phyloP scores from a whole-genome alignment of 805 yeast species.

The Priceomyces carsonii region DNA sequence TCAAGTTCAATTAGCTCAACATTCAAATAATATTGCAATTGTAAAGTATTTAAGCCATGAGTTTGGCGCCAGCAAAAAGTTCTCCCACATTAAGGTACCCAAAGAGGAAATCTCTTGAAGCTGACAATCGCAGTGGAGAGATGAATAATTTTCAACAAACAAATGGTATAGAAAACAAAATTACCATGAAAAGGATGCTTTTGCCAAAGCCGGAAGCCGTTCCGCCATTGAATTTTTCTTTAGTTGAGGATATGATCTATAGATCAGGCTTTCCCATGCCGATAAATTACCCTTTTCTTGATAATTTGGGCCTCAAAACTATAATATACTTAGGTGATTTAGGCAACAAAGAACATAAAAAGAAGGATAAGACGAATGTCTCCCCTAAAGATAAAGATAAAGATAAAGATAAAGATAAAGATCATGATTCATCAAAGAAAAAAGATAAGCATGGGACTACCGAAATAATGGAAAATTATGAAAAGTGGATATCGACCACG shows the following conservation, averaged over 20 bases:
- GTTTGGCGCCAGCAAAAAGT: too few species aligned
- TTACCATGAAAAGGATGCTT: too few species aligned
- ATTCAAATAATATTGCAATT: too few species aligned
- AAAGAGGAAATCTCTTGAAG: too few species aligned
- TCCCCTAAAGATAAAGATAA: slow-evolving; percentile 14
- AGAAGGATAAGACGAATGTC: slow-evolving; percentile 19
- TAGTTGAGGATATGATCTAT: slow-evolving; percentile 85
- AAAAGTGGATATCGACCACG: slow-evolving; percentile 61
- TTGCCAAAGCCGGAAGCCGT: slow-evolving; percentile 41
- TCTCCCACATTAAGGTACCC: too few species aligned
- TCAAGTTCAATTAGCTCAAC: too few species aligned
- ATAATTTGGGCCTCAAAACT: slow-evolving; percentile 68
- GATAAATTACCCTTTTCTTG: slow-evolving; percentile 76
- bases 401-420: slow-evolving; percentile 10
- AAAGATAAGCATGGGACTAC: slow-evolving; percentile 53
- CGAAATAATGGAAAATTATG: slow-evolving; percentile 55
- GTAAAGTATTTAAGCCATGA: too few species aligned
- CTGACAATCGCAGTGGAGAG: too few species aligned
- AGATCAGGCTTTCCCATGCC: slow-evolving; percentile 94
- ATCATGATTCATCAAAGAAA: slow-evolving; percentile 15
- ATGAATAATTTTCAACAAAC: too few species aligned
- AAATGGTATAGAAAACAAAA: too few species aligned
- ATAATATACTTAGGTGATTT: slow-evolving; percentile 80
- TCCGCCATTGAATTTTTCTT: slow-evolving; percentile 90
- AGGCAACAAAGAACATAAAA: slow-evolving; percentile 28